Evolutionary conservation across 371 early-diverging fungal species (phyloP).

Genomic region (Zychaea mexicana): DNA sequence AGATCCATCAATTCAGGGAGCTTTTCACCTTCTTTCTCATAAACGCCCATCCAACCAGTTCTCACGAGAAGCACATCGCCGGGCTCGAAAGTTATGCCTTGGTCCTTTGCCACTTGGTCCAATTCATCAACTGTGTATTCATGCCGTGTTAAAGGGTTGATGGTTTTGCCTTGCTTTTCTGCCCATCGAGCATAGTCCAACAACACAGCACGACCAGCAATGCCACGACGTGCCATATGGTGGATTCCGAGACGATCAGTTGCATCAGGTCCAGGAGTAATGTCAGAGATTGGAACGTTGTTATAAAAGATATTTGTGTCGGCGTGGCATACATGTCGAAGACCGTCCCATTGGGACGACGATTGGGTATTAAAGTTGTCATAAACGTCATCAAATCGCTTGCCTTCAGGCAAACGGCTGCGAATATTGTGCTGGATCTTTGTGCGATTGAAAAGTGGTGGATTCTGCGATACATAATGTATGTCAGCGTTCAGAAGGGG

Average conservation of each 20-base stretch:
- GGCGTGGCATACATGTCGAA: slow-evolving; percentile 35
- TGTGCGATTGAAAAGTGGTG: slow-evolving; percentile 31
- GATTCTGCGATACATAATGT: neutral
- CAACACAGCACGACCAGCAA: slow-evolving; percentile 46
- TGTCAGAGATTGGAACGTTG: slow-evolving; percentile 19
- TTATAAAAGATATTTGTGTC: slow-evolving; percentile 31
- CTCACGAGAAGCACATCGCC: slow-evolving; percentile 48
- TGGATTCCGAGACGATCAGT: slow-evolving; percentile 40
- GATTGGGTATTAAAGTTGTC: slow-evolving; percentile 41
- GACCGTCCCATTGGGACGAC: slow-evolving; percentile 49
- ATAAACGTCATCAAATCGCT: slow-evolving; percentile 41
- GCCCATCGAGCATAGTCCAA: slow-evolving; percentile 49
- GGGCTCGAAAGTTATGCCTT: slow-evolving; percentile 33
- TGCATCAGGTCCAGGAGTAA: slow-evolving; percentile 13
- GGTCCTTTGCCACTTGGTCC: slow-evolving; percentile 34
- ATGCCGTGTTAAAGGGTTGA: slow-evolving; percentile 30
- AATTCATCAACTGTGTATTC: slow-evolving; percentile 41
- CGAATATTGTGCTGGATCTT: slow-evolving; percentile 23
- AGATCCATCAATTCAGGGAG: neutral
- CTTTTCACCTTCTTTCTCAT: slow-evolving; percentile 1
- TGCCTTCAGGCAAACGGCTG: slow-evolving; percentile 3
- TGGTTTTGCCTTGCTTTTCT: slow-evolving; percentile 19
- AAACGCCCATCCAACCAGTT: slow-evolving; percentile 38
- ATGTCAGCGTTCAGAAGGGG: too few species aligned
- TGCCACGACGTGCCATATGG: slow-evolving; percentile 45